Evolutionary conservation across 2,329 filamentous ascomycete species (phyloP), one percentile per base, ranked within the genome.

Genomic region (Colletotrichum lindemuthianum): DNA sequence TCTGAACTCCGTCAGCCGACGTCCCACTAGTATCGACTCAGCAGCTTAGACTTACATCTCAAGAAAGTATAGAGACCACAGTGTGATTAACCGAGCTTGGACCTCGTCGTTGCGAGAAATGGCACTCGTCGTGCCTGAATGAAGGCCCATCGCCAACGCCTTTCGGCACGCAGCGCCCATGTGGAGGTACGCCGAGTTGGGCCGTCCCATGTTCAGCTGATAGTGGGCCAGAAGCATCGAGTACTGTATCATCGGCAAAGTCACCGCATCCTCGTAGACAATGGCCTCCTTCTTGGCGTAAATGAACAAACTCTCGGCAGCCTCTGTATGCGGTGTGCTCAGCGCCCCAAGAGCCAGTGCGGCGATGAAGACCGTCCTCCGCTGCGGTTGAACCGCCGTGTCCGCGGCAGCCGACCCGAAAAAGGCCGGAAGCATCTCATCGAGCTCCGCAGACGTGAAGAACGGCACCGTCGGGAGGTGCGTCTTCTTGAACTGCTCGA

Each of bases 61-160:
- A 16, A 71, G 65, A 12, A 70, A 72, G 49, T 74, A 74, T 1
- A 74, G 69, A 12, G 68, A 69, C 73, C 73, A 74, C 10, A 74
- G 60, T 0, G 72, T 74, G 1, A 66, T 66, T 2, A 72, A 67
- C 4, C 69, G 69, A 33, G 70, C 70, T 48, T 73, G 65, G 3
- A 71, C 50, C 24, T 66, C 66, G 45, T 71, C 69, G 3, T 68
- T 59, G 2, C 66, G 63, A 4, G 65, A 58, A 1, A 69, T 43
- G 4, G 60, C 61, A 13, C 65, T 66, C 8, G 66, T 61, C 10
- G 63, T 69, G 49, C 73, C 71, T 10, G 69, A 69, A 36, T 74
- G 71, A 10, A 74, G 56, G 4, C 73, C 73, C 59, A 74, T 69
- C 2, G 73, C 72, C 12, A 72, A 69, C 9, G 72, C 72, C 44